Base-by-base conservation (phyloP, 768 basidiomycete species). In the Obba rivulosa region DNA sequence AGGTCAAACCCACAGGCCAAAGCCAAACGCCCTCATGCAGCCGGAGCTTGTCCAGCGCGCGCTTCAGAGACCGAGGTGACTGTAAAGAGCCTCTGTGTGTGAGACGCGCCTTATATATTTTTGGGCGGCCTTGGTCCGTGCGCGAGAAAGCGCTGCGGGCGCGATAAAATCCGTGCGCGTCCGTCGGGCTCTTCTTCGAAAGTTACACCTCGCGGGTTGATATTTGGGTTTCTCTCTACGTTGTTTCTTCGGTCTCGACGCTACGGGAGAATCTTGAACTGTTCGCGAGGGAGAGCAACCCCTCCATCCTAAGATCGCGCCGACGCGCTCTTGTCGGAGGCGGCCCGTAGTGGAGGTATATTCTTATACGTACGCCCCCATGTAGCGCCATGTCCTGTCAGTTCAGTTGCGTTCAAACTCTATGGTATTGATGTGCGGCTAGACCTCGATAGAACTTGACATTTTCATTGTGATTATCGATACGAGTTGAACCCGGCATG, bases 141-240 rank as follows among this genome's bases (percentile, higher is more conserved):
- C 78, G 71, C 69, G 61, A 42, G 62, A 62, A 62, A 9, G 8
- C 22, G 14, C 22, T 37, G 39, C 36, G 53, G 43, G n/a, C 42
- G 49, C 49, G 39, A 48, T 44, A 36, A 51, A 62, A 51, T 53
- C 43, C 57, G 41, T 21, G 43, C 28, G 44, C 34, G 39, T 23
- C 8, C 8, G 8, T 20, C 3, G 7, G 18, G 40, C 55, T 53
- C 55, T 57, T 64, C 51, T 69, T 73, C 73, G 83, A 84, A 85
- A 85, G 81, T 85, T 74, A 64, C 75, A 85, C 83, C 82, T 82
- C 70, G 69, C 64, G 61, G 72, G 74, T 71, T 75, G 80, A 83
- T 83, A 84, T 85, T 85, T 85, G 83, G 75, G 81, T 69, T 72
- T 43, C 50, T 56, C 41, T 62, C 66, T 68, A 68, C 66, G 34